Base-by-base conservation (phyloP, 2,329 filamentous ascomycete genomes). In the Aspergillus sojae region DNA sequence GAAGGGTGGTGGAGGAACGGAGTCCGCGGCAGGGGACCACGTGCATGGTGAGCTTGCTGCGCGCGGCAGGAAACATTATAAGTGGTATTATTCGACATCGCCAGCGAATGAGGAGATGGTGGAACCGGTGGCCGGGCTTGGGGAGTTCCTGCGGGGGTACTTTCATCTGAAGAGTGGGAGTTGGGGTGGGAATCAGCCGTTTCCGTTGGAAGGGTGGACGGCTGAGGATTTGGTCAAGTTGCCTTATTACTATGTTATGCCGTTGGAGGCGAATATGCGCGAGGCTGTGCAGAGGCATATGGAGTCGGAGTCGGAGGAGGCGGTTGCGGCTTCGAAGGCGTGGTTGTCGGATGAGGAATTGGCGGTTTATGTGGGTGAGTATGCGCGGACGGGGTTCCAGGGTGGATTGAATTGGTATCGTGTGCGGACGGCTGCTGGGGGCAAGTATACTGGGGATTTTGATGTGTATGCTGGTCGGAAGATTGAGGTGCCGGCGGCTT, bases 201-300 rank as follows among this genome's bases (percentile, higher is more conserved):
- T 79, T 34, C 82, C 86, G 0, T 78, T 91, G 5, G 66, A 77
- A 14, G 79, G 75, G 2, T 90, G 87, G 87, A 82, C 77, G 2
- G 88, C 88, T 0, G 72, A 78, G 14, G 84, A 88, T 52, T 72
- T 91, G 2, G 81, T 81, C 1, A 80, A 84, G 62, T 83, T 91
- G 81, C 89, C 89, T 0, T 80, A 85, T 58, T 91, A 91, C 79
- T 91, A 91, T 76, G 82, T 91, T 68, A 89, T 91, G 88, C 85
- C 82, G 1, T 74, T 83, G 3, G 70, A 84, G 54, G 77, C 80
- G 10, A 84, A 82, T 1, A 90, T 91, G 85, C 86, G 87, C 0
- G 79, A 86, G 54, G 81, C 82, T 0, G 83, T 92, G 1, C 79
- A 80, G 1, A 67, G 77, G 11, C 82, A 85, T 68, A 89, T 90